Conservation (phyloP, 441 rosid species). For the Gossypium laxum region DNA sequence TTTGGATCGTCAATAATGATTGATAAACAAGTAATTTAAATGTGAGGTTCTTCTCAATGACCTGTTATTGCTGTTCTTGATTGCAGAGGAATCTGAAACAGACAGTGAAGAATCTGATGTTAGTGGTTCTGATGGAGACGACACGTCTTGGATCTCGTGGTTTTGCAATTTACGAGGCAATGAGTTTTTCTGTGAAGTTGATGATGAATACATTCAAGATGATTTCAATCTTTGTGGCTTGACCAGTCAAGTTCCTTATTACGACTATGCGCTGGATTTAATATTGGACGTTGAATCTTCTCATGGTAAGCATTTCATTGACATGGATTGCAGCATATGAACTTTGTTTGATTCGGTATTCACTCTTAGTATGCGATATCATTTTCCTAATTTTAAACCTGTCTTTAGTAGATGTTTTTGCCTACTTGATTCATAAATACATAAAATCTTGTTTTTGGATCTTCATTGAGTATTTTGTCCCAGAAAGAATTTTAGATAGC, state of each 20-base stretch:
- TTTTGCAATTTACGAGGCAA: conserved; percentile 85
- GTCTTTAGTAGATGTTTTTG: not conserved
- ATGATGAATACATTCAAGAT: conserved; percentile 87
- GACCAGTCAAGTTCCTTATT: conserved; percentile 89
- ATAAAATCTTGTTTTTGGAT: not conserved
- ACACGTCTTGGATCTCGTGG: conserved; percentile 94
- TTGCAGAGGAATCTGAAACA: conserved; percentile 20
- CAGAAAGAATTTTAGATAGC: not conserved
- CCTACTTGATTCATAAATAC: not conserved
- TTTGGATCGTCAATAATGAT: not conserved
- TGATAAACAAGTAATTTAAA: not conserved
- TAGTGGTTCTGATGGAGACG: conserved; percentile 90
- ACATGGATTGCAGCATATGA: not conserved
- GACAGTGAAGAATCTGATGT: conserved; percentile 28
- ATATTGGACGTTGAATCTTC: conserved; percentile 83
- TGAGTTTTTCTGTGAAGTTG: conserved; percentile 85
- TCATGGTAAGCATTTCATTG: conserved; percentile 47
- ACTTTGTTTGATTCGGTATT: not conserved
- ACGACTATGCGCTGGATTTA: conserved; percentile 82
- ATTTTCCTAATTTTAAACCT: not conserved
- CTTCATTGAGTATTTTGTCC: not conserved
- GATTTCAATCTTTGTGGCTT: conserved; percentile 85
- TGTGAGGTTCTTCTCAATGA: not conserved
- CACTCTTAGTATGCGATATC: not conserved
- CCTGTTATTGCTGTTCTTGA: conserved; percentile 16